phyloP scores from a whole-genome alignment of 2,329 filamentous ascomycete species.

The Colletotrichum zoysiae region DNA sequence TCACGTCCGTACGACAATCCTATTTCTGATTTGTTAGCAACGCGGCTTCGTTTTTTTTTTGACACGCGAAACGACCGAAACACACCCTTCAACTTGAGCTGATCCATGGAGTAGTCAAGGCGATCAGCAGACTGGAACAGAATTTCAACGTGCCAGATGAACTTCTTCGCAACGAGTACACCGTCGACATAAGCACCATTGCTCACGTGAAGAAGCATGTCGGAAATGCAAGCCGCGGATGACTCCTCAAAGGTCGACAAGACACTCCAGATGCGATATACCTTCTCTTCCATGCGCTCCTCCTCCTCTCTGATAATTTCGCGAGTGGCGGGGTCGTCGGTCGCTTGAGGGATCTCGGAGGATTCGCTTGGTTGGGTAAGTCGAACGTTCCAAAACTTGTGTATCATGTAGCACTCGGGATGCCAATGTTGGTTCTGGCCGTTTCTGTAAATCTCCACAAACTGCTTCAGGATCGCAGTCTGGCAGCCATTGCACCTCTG shows the following conservation, averaged over 20 bases:
- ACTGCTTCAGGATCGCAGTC: slow-evolving; percentile 97
- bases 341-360: slow-evolving; percentile 58
- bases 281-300: slow-evolving; percentile 96
- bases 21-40: slow-evolving; percentile 49
- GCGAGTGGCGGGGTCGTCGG: slow-evolving; percentile 71
- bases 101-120: slow-evolving; percentile 79
- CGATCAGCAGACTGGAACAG: slow-evolving; percentile 90
- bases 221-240: slow-evolving; percentile 96
- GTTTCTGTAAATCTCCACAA: slow-evolving; percentile 98
- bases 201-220: slow-evolving; percentile 98
- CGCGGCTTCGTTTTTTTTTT: neutral
- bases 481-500: slow-evolving; percentile 97
- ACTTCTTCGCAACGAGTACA: slow-evolving; percentile 92
- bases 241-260: slow-evolving; percentile 97
- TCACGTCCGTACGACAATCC: slow-evolving; percentile 93
- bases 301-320: slow-evolving; percentile 85
- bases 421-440: slow-evolving; percentile 99
- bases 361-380: slow-evolving; percentile 73
- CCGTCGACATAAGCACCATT: slow-evolving; percentile 97
- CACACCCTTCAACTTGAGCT: slow-evolving; percentile 80
- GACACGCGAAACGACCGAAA: slow-evolving; percentile 21
- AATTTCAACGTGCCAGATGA: slow-evolving; percentile 96
- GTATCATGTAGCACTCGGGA: slow-evolving; percentile 99
- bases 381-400: slow-evolving; percentile 99
- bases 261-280: slow-evolving; percentile 98